Conservation (phyloP, 331 rosid species). For the Ulmus americana region DNA sequence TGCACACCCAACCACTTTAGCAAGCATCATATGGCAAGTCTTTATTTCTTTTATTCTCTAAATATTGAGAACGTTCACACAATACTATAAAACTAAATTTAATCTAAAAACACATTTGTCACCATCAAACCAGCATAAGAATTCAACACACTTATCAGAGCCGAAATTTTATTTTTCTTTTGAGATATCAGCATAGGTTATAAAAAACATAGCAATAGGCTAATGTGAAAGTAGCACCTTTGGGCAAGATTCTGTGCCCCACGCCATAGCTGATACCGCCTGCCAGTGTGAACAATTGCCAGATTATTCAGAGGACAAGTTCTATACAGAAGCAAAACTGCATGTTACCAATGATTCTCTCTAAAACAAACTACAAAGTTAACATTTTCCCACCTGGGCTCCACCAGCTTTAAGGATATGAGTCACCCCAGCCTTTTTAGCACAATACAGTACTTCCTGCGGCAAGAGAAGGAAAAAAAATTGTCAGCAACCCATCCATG, state of each 20-base stretch:
- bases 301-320: conserved; percentile 4
- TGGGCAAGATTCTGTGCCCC: conserved; percentile 97
- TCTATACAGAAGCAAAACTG: neutral
- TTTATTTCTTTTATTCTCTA: too few relatives aligned
- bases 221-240: conserved; percentile 47
- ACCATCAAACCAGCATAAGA: neutral
- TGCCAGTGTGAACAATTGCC: conserved; percentile 24
- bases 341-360: conserved; percentile 5
- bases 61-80: too few relatives aligned
- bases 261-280: conserved; percentile 97
- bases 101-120: neutral
- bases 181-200: neutral
- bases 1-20: too few relatives aligned
- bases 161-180: neutral
- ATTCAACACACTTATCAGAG: neutral
- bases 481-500: conserved; percentile 18
- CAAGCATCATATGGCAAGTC: too few relatives aligned
- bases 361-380: neutral
- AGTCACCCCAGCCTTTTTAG: conserved; percentile 93
- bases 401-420: conserved; percentile 99
- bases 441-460: conserved; percentile 95
- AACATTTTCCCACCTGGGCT: conserved; percentile 64
- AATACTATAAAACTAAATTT: too few relatives aligned
- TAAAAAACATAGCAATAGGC: neutral
- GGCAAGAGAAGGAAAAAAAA: conserved; percentile 11